Conservation (phyloP, 73 alveolate genomes). For the Blepharisma japonicum region DNA sequence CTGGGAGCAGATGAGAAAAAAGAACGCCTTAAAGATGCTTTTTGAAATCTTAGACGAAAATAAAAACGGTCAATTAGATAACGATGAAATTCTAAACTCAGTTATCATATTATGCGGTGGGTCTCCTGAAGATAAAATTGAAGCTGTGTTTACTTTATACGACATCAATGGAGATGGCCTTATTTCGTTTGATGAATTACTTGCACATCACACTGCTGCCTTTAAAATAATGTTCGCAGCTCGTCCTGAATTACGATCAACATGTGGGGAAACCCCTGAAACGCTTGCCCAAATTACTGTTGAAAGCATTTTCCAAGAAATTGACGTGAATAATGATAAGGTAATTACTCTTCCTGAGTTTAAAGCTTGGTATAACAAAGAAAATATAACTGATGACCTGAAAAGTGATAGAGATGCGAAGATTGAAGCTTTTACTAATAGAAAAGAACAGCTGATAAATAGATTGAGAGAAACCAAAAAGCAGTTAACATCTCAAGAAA, state of each 20-base stretch:
- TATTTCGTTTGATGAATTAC: neutral
- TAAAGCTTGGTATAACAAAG: neutral
- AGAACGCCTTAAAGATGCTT: neutral
- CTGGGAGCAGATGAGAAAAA: neutral
- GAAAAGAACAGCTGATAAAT: neutral
- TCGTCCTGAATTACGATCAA: neutral
- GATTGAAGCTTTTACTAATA: neutral
- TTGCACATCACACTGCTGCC: neutral
- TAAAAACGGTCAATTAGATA: neutral
- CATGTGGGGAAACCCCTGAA: neutral
- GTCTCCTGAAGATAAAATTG: constrained; percentile 3
- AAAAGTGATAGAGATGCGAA: neutral
- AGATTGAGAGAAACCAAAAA: neutral
- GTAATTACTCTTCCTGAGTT: neutral
- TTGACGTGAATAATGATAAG: neutral
- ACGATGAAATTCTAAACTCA: neutral
- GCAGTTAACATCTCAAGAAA: neutral
- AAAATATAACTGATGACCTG: neutral
- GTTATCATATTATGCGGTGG: neutral
- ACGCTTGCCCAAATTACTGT: constrained; percentile 12
- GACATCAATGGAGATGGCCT: constrained; percentile 21
- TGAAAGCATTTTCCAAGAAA: neutral
- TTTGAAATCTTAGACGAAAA: neutral
- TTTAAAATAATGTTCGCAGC: neutral
- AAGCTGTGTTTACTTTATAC: neutral